Conservation (phyloP, 2,329 filamentous ascomycete species). For the Tricladium varicosporioides region DNA sequence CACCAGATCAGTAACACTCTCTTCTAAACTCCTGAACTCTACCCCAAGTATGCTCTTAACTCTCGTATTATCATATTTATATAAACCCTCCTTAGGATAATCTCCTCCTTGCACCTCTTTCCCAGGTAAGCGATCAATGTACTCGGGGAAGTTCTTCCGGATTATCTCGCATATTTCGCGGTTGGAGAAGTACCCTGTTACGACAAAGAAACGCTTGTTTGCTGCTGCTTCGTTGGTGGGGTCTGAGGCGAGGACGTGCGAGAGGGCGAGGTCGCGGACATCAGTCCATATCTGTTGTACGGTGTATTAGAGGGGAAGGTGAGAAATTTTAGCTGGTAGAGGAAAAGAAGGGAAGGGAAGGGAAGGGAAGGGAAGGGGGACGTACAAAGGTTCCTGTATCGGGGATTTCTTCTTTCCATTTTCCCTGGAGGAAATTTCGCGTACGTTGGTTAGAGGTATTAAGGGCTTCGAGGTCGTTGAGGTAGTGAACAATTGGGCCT, state of each 20-base stretch:
- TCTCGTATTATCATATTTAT: slow-evolving; percentile 54
- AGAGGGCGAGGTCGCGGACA: slow-evolving; percentile 59
- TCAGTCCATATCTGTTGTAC: slow-evolving; percentile 52
- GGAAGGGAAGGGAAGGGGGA: not conserved
- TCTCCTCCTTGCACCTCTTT: slow-evolving; percentile 38
- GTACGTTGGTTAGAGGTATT: slow-evolving; percentile 74
- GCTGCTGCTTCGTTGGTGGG: slow-evolving; percentile 46
- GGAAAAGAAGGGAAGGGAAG: slow-evolving; percentile 1
- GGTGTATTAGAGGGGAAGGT: not conserved
- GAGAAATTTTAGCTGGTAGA: not conserved
- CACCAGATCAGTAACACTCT: slow-evolving; percentile 60
- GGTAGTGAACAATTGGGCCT: slow-evolving; percentile 61
- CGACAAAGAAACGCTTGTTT: slow-evolving; percentile 62
- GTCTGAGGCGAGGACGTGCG: slow-evolving; percentile 59
- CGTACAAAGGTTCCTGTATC: slow-evolving; percentile 50
- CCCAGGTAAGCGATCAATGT: slow-evolving; percentile 46
- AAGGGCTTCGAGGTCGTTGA: slow-evolving; percentile 60
- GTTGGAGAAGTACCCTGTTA: slow-evolving; percentile 60
- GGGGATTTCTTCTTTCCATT: slow-evolving; percentile 54
- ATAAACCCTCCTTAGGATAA: slow-evolving; percentile 42
- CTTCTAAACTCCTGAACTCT: slow-evolving; percentile 56
- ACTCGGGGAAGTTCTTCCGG: slow-evolving; percentile 52
- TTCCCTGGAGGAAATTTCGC: slow-evolving; percentile 60
- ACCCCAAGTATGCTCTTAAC: slow-evolving; percentile 56
- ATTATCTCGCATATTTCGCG: slow-evolving; percentile 56